Conservation (phyloP, 1,284 basidiomycete species). For the Mycena citricolor region DNA sequence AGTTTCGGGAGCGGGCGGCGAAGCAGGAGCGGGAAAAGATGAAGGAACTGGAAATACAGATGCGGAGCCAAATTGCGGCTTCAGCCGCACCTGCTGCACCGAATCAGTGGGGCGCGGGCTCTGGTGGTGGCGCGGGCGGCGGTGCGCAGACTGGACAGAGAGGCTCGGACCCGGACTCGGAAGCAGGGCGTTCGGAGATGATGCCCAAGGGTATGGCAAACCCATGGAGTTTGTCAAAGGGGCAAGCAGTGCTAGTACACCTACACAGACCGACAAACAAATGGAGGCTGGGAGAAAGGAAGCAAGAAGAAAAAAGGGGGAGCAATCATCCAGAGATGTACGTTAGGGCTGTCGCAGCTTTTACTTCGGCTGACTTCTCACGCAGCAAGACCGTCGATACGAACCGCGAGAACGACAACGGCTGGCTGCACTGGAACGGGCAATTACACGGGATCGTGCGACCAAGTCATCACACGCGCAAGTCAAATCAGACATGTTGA, state of each 20-base stretch:
- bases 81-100: conserved; percentile 61
- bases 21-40: conserved; percentile 85
- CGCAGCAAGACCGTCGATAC: conserved; percentile 77
- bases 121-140: too few relatives aligned
- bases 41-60: conserved; percentile 64
- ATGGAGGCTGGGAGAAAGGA: conserved; percentile 78
- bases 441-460: conserved; percentile 68
- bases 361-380: too few relatives aligned
- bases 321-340: conserved; percentile 82
- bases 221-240: conserved; percentile 75
- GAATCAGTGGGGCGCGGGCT: too few relatives aligned
- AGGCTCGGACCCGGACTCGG: too few relatives aligned
- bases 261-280: conserved; percentile 80
- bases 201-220: conserved; percentile 72
- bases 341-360: too few relatives aligned
- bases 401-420: conserved; percentile 78
- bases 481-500: conserved; percentile 68
- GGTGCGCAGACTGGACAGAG: too few relatives aligned
- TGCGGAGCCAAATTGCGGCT: conserved; percentile 39
- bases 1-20: conserved; percentile 86
- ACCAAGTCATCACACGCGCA: conserved; percentile 75
- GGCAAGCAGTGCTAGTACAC: conserved; percentile 39
- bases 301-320: conserved; percentile 71
- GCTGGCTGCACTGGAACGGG: conserved; percentile 72
- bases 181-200: conserved; percentile 58